Evolutionary conservation across 148 eudicot genomes (phyloP), one percentile per base, ranked within the genome.

Genomic region (Silene conica): DNA sequence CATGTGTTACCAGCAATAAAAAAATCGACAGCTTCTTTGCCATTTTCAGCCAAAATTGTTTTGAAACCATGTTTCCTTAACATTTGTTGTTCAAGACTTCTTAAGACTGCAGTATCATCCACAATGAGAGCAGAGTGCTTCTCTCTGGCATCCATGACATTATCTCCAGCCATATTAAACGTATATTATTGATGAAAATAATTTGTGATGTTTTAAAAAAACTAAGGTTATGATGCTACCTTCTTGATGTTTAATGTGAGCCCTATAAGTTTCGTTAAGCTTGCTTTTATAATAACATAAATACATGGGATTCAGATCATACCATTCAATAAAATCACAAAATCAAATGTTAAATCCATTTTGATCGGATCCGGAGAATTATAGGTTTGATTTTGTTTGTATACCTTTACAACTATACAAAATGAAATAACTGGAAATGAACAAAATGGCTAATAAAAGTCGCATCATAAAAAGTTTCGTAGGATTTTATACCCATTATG

Each of bases 1-100:
- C 75, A 78, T 15, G 69, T 46, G 21, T 73, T 73, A 0, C 81
- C 81, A 5, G 10, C 57, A 61, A 1, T 50, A 52, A 73, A 73
- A 21, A 59, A 54, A 7, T 78, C 68, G 12, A 78, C 73, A 18
- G 81, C 81, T 46, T 78, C 63, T 68, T 73, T 65, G 0, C 81
- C 81, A 73, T 73, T 73, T 73, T 68, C 73, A 0, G 43, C 81
- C 0, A 6, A 13, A 4, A 16, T 60, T 16, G 77, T 78, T 46
- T 52, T 69, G 12, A 79, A 79, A 12, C 74, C 77, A 31, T 52
- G 18, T 0, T 41, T 62, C 0, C 52, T 55, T 7, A 79, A 52
- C 57, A 74, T 16, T 25, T 16, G 48, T 60, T 79, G 26, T 22
- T 23, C 74, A 21, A 67, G 1, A 4, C 4, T 62, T 55, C 74